Conservation (phyloP, 371 early-diverging fungal species). For the Rhizopus microsporus region DNA sequence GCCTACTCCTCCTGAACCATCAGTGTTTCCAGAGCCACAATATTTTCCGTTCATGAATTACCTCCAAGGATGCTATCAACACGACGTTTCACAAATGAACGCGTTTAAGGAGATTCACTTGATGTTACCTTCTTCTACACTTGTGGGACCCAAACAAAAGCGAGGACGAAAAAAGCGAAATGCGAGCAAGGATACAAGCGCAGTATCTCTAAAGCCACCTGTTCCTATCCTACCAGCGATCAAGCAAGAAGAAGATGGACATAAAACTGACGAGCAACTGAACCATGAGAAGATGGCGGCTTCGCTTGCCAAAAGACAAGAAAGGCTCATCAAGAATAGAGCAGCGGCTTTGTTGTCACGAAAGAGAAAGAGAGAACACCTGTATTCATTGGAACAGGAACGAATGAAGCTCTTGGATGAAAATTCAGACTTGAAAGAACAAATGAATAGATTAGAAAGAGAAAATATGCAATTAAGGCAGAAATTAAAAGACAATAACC, state of each 20-base stretch:
- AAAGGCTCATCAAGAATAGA: conserved; percentile 89
- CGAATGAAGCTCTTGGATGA: conserved; percentile 61
- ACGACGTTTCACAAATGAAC: neutral
- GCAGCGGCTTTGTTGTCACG: conserved; percentile 88
- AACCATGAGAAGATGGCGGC: conserved; percentile 27
- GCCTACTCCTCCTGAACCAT: neutral
- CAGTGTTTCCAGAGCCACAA: neutral
- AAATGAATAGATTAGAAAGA: conserved; percentile 1
- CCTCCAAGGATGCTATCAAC: neutral
- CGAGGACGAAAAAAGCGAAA: conserved; percentile 49
- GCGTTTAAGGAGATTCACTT: neutral
- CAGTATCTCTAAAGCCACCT: conserved; percentile 13
- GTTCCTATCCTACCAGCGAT: conserved; percentile 34
- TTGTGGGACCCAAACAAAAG: conserved; percentile 30
- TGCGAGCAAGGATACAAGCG: neutral
- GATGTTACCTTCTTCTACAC: conserved; percentile 3
- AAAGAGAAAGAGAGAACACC: conserved; percentile 86
- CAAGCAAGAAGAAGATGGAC: conserved; percentile 1
- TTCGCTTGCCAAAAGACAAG: conserved; percentile 69
- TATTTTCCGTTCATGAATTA: neutral
- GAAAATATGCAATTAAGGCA: neutral
- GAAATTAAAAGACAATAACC: neutral
- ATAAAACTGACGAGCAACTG: conserved; percentile 1
- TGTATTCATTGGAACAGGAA: conserved; percentile 66
- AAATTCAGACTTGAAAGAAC: neutral